A percentile compares a stretch with the other conserved stretches of the same genome.
phyloP scores from a whole-genome alignment of 1,139 yeast genomes.

The Yamadazyma triangularis region DNA sequence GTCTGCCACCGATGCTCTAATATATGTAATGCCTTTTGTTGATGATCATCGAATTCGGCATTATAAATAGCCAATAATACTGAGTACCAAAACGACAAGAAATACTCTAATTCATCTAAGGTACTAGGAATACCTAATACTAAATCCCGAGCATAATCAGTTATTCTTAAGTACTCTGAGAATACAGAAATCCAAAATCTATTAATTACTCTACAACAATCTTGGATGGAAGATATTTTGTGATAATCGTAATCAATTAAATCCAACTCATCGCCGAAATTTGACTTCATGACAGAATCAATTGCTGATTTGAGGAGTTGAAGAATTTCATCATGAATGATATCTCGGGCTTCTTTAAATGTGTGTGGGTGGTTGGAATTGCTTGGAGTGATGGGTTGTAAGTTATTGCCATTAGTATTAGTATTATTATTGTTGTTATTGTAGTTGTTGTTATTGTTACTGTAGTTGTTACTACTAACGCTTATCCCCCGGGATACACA shows the following conservation, averaged over 20 bases:
- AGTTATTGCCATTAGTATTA: neutral
- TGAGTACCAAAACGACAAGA: constrained; percentile 50
- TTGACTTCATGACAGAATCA: constrained; percentile 48
- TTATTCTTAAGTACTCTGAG: constrained; percentile 37
- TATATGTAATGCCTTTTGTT: constrained; percentile 33
- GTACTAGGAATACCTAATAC: constrained; percentile 24
- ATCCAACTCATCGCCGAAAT: constrained; percentile 56
- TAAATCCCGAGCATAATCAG: constrained; percentile 15
- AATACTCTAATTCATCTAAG: constrained; percentile 25
- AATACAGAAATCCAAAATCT: constrained; percentile 60
- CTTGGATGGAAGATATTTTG: constrained; percentile 29
- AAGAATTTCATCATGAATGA: constrained; percentile 32
- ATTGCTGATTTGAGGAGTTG: constrained; percentile 42
- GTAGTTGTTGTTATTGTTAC: neutral
- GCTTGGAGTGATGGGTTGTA: neutral
- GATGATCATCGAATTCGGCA: constrained; percentile 30
- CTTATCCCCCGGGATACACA: no score
- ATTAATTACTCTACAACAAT: constrained; percentile 38
- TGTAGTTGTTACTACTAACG: constrained; percentile 16
- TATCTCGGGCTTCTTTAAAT: neutral
- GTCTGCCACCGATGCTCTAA: constrained; percentile 39
- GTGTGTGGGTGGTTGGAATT: neutral
- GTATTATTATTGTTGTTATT: neutral
- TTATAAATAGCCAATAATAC: constrained; percentile 39
- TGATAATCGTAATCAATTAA: constrained; percentile 43